Conservation (phyloP, 192 early-diverging fungal species). For the Umbelopsis vinacea region DNA sequence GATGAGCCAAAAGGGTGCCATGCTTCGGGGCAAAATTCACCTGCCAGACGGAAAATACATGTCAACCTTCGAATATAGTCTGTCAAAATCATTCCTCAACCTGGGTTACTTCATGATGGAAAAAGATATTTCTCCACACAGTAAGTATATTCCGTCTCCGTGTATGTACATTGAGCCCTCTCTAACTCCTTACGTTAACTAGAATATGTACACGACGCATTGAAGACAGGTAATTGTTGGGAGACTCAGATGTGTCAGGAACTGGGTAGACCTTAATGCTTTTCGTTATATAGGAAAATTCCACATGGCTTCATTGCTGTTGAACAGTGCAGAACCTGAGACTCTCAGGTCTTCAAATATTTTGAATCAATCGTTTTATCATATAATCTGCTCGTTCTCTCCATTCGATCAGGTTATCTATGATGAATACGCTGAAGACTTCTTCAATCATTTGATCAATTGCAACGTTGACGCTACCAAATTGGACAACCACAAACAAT, state of each 20-base stretch:
- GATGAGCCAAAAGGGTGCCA: slow-evolving; percentile 47
- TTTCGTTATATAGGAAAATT: slow-evolving; percentile 42
- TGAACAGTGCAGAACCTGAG: slow-evolving; percentile 26
- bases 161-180: background rate
- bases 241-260: background rate
- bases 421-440: slow-evolving; percentile 48
- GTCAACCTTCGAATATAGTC: slow-evolving; percentile 41
- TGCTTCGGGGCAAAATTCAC: slow-evolving; percentile 30
- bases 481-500: slow-evolving; percentile 35
- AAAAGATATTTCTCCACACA: slow-evolving; percentile 25
- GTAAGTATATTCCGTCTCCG: background rate
- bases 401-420: slow-evolving; percentile 41
- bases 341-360: background rate
- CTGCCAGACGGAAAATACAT: slow-evolving; percentile 31
- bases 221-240: slow-evolving; percentile 34
- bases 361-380: slow-evolving; percentile 42
- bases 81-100: slow-evolving; percentile 48
- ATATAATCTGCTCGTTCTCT: slow-evolving; percentile 46
- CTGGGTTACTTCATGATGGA: slow-evolving; percentile 57
- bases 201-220: slow-evolving; percentile 43
- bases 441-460: slow-evolving; percentile 32
- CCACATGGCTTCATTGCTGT: slow-evolving; percentile 50
- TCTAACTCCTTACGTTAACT: background rate
- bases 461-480: slow-evolving; percentile 20
- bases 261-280: background rate